These are phyloP conservation scores for Mortierella sp. DNA, from an alignment of 371 early-diverging fungal genomes.

Conservation along the genomic window DNA sequence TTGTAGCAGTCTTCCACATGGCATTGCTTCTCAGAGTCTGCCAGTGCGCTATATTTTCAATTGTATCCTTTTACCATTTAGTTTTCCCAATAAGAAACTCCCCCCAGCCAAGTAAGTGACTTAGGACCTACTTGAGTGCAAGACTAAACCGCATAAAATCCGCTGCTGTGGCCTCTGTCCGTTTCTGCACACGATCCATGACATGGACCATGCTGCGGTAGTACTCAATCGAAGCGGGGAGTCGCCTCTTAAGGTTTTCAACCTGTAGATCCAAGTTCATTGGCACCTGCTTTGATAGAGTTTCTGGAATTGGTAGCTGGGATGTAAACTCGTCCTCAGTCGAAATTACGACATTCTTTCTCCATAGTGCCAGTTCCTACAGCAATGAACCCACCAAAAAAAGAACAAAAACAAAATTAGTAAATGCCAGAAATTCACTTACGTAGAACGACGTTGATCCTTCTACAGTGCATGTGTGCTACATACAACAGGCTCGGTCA, in stretches of 20 bases:
- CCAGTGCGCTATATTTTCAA: slow-evolving; percentile 58
- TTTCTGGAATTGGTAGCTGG: slow-evolving; percentile 28
- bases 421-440: no score
- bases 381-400: no score
- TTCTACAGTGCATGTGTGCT: no score
- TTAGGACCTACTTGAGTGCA: slow-evolving; percentile 66
- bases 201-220: slow-evolving; percentile 72
- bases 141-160: slow-evolving; percentile 69
- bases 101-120: no score
- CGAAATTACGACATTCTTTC: slow-evolving; percentile 56
- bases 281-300: slow-evolving; percentile 27
- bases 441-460: no score
- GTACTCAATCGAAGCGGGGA: slow-evolving; percentile 67
- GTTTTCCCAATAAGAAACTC: no score
- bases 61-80: no score
- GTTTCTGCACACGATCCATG: slow-evolving; percentile 75
- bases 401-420: background rate
- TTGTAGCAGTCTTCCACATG: slow-evolving; percentile 70
- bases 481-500: slow-evolving; percentile 75
- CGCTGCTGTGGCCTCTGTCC: slow-evolving; percentile 72
- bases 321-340: slow-evolving; percentile 58
- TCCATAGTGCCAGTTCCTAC: slow-evolving; percentile 57
- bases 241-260: slow-evolving; percentile 60
- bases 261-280: slow-evolving; percentile 62
- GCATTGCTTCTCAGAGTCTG: slow-evolving; percentile 74